Conservation (phyloP, 768 basidiomycete genomes). For the Macrolepiota fuliginosa region DNA sequence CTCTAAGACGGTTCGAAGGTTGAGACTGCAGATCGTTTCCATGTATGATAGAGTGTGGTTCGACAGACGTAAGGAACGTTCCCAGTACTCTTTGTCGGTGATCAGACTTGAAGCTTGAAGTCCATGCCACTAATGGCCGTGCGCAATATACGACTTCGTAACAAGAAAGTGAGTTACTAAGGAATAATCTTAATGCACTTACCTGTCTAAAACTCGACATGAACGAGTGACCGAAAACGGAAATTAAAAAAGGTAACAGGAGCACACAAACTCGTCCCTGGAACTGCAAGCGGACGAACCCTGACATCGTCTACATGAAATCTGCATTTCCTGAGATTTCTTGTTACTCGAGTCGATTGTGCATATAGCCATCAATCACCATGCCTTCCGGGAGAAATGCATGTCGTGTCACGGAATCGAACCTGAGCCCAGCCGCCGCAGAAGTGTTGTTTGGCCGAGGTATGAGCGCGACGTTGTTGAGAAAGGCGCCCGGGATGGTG, state of each 20-base stretch:
- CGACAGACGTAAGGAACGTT: neutral
- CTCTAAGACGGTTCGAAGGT: neutral
- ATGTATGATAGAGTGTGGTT: neutral
- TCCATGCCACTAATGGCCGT: too few relatives aligned
- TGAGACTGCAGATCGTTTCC: neutral
- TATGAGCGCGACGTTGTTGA: neutral
- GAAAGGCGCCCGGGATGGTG: neutral
- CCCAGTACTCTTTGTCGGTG: neutral
- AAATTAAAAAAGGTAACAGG: neutral
- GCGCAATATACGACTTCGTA: neutral
- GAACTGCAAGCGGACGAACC: neutral
- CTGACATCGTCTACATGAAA: neutral
- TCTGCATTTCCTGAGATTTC: neutral
- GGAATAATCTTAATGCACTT: too few relatives aligned
- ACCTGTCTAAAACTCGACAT: neutral
- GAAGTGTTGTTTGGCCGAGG: neutral
- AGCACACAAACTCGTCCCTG: neutral
- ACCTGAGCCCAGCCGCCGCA: neutral
- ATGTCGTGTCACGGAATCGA: neutral
- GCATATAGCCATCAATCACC: neutral
- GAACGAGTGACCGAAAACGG: neutral
- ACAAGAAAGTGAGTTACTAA: neutral
- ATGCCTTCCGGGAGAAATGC: too few relatives aligned
- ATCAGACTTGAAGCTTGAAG: neutral
- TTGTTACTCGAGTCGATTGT: neutral